Conservation (phyloP, 805 yeast species). For the Ogataea ganodermae region DNA sequence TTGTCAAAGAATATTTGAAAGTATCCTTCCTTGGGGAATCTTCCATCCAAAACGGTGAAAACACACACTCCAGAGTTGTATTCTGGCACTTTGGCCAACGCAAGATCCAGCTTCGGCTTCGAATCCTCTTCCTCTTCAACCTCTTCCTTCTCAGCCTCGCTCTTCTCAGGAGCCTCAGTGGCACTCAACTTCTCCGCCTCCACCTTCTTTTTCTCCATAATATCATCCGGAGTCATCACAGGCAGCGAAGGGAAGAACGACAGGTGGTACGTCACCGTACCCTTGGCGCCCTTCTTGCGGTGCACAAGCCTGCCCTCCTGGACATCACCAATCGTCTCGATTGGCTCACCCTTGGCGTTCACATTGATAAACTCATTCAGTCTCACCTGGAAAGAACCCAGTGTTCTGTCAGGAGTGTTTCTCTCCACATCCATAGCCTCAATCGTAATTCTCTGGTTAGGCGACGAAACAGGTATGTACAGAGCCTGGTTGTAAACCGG, state of each 20-base stretch:
- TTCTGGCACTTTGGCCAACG: slow-evolving; percentile 57
- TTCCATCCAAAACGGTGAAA: slow-evolving; percentile 62
- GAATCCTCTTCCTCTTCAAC: slow-evolving; percentile 39
- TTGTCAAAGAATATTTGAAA: slow-evolving; percentile 80
- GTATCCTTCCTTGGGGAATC: slow-evolving; percentile 56
- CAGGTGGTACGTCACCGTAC: slow-evolving; percentile 68
- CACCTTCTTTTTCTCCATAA: slow-evolving; percentile 42
- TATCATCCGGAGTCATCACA: slow-evolving; percentile 75
- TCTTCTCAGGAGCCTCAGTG: slow-evolving; percentile 32
- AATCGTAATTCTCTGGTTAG: slow-evolving; percentile 76
- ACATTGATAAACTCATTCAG: slow-evolving; percentile 67
- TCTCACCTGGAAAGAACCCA: slow-evolving; percentile 79
- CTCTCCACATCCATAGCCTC: slow-evolving; percentile 93
- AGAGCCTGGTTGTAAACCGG: slow-evolving; percentile 87
- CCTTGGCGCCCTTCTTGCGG: slow-evolving; percentile 80
- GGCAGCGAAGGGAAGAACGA: slow-evolving; percentile 85
- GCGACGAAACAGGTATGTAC: slow-evolving; percentile 79
- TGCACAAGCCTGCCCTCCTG: slow-evolving; percentile 62
- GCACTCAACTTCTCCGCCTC: slow-evolving; percentile 38
- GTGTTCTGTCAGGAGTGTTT: slow-evolving; percentile 76
- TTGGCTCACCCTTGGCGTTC: slow-evolving; percentile 62
- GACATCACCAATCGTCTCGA: slow-evolving; percentile 57
- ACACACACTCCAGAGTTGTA: slow-evolving; percentile 78
- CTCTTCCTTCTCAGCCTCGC: slow-evolving; percentile 40
- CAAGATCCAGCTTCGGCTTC: slow-evolving; percentile 49